Evolutionary conservation across 2,329 filamentous ascomycete species (phyloP).

Genomic region (Fusarium citri): DNA sequence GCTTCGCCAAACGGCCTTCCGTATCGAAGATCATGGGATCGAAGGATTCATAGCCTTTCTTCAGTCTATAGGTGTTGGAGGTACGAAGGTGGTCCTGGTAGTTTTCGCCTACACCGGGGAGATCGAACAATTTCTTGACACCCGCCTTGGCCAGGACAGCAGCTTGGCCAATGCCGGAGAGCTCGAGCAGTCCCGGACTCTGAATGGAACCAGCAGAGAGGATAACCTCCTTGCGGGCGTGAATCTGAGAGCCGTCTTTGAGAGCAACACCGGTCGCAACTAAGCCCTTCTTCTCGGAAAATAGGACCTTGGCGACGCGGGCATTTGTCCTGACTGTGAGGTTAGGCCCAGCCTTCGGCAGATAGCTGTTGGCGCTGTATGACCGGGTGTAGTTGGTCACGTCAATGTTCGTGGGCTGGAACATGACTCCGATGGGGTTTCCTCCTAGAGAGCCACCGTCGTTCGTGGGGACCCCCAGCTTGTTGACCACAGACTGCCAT

Average conservation of each 20-base stretch:
- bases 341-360: slow-evolving; percentile 54
- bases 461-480: slow-evolving; percentile 26
- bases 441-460: slow-evolving; percentile 57
- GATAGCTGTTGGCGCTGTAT: slow-evolving; percentile 58
- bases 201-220: slow-evolving; percentile 11
- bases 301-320: neutral
- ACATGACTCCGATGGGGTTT: slow-evolving; percentile 57
- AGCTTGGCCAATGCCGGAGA: neutral
- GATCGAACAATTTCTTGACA: neutral
- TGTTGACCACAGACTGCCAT: slow-evolving; percentile 55
- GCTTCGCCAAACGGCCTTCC: neutral
- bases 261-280: neutral
- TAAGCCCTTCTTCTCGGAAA: neutral
- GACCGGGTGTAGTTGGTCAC: slow-evolving; percentile 57
- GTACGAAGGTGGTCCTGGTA: slow-evolving; percentile 8
- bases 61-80: slow-evolving; percentile 2
- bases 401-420: slow-evolving; percentile 59
- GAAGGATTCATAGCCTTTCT: slow-evolving; percentile 1
- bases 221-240: slow-evolving; percentile 1
- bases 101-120: neutral
- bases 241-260: neutral
- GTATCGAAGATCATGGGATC: neutral
- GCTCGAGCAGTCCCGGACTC: neutral
- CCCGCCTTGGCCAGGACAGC: neutral
- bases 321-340: slow-evolving; percentile 40